Evolutionary conservation across 495 filamentous ascomycete genomes (phyloP), one percentile per base, ranked within the genome.

Genomic region (Penicillium bialowiezense): DNA sequence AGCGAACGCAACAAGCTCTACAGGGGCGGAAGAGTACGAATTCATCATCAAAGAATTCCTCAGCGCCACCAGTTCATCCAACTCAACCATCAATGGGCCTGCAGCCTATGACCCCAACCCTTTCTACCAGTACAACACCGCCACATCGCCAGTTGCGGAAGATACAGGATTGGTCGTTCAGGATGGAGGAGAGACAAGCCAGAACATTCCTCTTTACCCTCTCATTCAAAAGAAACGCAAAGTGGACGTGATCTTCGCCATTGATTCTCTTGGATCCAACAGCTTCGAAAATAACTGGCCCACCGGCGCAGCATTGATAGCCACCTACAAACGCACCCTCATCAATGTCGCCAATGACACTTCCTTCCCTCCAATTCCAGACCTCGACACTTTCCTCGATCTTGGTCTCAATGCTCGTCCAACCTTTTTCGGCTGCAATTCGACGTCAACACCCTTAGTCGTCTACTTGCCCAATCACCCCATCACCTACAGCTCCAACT

Each of bases 201-300:
- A 36, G 15, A 36, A 36, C n/a, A 15, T 37, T 6, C 34, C 34
- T 0, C 73, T 92, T 5, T 72, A 88, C 52, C 89, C 89, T 0
- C 74, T 89, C 7, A 84, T 92, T 59, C 87, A 91, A 51, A 85
- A 84, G 0, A 7, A 56, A 8, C 85, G 89, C 33, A 50, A 71
- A 39, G 81, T 95, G 32, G 90, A 93, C 62, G 85, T 92, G 31
- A 88, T 93, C 62, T 92, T 93, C 62, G 89, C 89, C 21, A 72
- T 91, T 56, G 90, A 95, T 69, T 81, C 78, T 42, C n/a, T n/a
- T n/a, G n/a, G n/a, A n/a, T 85, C 80, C 12, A 88, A 84, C 20
- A 87, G 91, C 66, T 87, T 81, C 0, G 61, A 66, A 26, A 70
- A 68, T 44, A 74, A 73, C 67, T 56, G 86, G 85, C 89, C 89